A percentile compares a stretch with the other conserved stretches of the same genome.
Conservation (phyloP, 108 stramenopile species). For the Aurantiochytrium sp. region DNA sequence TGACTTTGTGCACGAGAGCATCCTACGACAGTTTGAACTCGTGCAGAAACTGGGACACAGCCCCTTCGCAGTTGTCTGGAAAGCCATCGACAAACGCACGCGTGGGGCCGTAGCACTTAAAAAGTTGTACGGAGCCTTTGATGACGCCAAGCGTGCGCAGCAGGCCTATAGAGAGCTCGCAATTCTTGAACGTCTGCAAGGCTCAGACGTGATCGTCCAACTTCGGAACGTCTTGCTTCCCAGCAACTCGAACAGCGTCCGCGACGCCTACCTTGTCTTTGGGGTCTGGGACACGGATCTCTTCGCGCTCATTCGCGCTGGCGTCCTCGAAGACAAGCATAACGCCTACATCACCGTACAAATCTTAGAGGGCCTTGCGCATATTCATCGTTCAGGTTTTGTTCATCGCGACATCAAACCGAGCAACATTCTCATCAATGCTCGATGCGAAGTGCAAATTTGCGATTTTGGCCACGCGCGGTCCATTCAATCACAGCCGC, state of each 20-base stretch:
- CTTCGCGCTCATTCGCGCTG: neutral
- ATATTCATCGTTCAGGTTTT: neutral
- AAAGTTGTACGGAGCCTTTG: neutral
- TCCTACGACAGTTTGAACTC: neutral
- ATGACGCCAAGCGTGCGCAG: neutral
- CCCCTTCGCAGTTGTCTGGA: neutral
- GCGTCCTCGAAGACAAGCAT: neutral
- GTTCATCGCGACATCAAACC: slow-evolving; percentile 59
- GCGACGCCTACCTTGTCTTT: neutral
- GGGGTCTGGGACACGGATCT: neutral
- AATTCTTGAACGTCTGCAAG: neutral
- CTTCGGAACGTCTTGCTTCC: neutral
- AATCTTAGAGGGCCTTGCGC: neutral
- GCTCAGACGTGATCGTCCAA: neutral
- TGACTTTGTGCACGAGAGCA: neutral
- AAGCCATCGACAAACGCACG: slow-evolving; percentile 14
- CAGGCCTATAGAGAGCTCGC: neutral
- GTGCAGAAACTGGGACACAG: neutral
- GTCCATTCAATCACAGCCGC: neutral
- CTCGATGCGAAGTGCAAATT: slow-evolving; percentile 57
- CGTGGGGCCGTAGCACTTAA: neutral
- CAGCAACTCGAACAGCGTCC: neutral
- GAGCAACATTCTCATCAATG: slow-evolving; percentile 52
- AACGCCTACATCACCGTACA: neutral
- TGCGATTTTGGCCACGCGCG: slow-evolving; percentile 60